Percentiles rank a stretch among this genome's conserved stretches.
Evolutionary conservation across 768 basidiomycete genomes (phyloP).

Genomic region (Mycena floridula): DNA sequence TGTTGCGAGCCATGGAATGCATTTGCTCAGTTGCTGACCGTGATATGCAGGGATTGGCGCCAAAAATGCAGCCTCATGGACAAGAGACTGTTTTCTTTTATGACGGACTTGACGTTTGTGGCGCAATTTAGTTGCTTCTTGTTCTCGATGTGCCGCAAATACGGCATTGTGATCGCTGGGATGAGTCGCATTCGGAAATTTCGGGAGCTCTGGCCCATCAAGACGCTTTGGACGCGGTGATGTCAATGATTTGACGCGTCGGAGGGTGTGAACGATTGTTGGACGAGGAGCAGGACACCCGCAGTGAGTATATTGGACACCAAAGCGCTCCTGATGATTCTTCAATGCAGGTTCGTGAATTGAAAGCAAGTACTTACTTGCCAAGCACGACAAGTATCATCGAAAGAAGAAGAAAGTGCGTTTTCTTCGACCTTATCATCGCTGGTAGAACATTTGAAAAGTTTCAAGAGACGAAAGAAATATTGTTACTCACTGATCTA

Average conservation of each 20-base stretch:
- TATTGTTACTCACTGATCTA: not conserved
- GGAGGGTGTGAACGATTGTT: not conserved
- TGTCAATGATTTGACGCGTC: not conserved
- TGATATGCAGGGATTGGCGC: no score
- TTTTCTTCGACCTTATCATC: not conserved
- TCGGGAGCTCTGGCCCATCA: not conserved
- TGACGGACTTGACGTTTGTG: no score
- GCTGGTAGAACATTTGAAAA: not conserved
- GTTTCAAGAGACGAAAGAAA: not conserved
- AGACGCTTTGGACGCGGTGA: not conserved
- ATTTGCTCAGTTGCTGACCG: no score
- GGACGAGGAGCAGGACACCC: not conserved
- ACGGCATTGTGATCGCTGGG: not conserved
- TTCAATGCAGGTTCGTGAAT: not conserved
- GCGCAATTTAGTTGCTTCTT: no score
- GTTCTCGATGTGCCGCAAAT: no score
- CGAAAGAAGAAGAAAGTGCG: not conserved
- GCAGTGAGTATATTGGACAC: not conserved
- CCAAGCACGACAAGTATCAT: conserved; percentile 1
- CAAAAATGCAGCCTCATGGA: no score
- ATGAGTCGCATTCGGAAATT: not conserved
- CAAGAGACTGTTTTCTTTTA: no score
- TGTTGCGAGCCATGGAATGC: no score
- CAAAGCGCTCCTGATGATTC: not conserved
- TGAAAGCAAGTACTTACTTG: not conserved